phyloP scores from a whole-genome alignment of 768 basidiomycete species.

The Rhizopogon vulgaris region DNA sequence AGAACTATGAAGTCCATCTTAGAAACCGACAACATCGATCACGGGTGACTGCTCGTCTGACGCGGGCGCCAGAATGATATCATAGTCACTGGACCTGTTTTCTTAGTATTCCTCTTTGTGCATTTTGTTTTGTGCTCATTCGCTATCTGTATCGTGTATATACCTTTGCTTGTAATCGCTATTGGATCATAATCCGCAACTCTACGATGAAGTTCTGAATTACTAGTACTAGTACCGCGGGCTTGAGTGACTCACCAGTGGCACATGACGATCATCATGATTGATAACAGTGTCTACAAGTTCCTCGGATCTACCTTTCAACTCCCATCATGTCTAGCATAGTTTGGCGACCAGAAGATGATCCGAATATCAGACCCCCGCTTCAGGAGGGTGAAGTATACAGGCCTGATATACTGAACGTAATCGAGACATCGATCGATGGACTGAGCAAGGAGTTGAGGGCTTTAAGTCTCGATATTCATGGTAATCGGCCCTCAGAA shows the following conservation, averaged over 20 bases:
- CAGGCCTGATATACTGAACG: slow-evolving; percentile 51
- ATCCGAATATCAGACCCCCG: slow-evolving; percentile 16
- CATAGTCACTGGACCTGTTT: background rate
- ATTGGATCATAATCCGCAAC: background rate
- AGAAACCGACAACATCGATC: slow-evolving; percentile 77
- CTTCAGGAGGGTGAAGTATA: slow-evolving; percentile 32
- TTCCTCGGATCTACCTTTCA: too few relatives aligned
- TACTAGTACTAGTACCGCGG: too few relatives aligned
- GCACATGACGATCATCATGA: background rate
- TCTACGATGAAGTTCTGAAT: background rate
- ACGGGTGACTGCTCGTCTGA: slow-evolving; percentile 56
- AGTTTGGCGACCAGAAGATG: slow-evolving; percentile 39
- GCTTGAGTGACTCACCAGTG: too few relatives aligned
- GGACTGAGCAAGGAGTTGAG: slow-evolving; percentile 50
- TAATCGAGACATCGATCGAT: slow-evolving; percentile 53
- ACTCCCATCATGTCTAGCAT: slow-evolving; percentile 5
- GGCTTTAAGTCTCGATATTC: slow-evolving; percentile 64
- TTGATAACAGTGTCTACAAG: too few relatives aligned
- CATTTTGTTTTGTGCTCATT: slow-evolving; percentile 15
- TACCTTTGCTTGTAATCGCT: slow-evolving; percentile 25
- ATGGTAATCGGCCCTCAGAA: slow-evolving; percentile 33
- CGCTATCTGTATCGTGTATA: slow-evolving; percentile 25
- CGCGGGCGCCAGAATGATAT: background rate
- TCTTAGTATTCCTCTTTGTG: slow-evolving; percentile 8
- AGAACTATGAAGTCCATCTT: slow-evolving; percentile 91